Conservation (phyloP, 2,329 filamentous ascomycete genomes). For the Bipolaris cookei region DNA sequence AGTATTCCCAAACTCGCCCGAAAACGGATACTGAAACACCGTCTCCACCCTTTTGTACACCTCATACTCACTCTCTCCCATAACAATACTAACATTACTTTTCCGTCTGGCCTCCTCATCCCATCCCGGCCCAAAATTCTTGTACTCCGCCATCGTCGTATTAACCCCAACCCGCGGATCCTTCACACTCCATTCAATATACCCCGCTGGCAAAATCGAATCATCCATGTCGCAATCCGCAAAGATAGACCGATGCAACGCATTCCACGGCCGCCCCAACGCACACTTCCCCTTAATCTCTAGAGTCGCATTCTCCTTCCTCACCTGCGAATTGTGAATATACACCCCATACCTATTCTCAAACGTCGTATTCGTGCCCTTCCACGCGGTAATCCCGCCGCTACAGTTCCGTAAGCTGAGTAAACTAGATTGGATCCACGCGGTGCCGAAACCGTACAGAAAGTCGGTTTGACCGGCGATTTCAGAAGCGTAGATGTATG, state of each 20-base stretch:
- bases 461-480: slow-evolving; percentile 73
- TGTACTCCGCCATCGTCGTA: slow-evolving; percentile 66
- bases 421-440: slow-evolving; percentile 63
- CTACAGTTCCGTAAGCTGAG: slow-evolving; percentile 66
- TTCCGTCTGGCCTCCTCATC: slow-evolving; percentile 55
- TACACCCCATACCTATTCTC: slow-evolving; percentile 72
- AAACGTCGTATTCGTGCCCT: slow-evolving; percentile 70
- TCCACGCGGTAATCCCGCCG: slow-evolving; percentile 73
- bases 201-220: slow-evolving; percentile 61
- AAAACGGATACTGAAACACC: slow-evolving; percentile 45
- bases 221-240: slow-evolving; percentile 62
- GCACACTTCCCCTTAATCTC: slow-evolving; percentile 56
- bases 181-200: slow-evolving; percentile 59
- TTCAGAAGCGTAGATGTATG: slow-evolving; percentile 66
- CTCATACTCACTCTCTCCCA: slow-evolving; percentile 48
- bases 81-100: slow-evolving; percentile 55
- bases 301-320: slow-evolving; percentile 60
- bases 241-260: slow-evolving; percentile 63
- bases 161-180: slow-evolving; percentile 47
- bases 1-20: slow-evolving; percentile 54
- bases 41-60: slow-evolving; percentile 32
- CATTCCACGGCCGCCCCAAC: slow-evolving; percentile 69
- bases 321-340: slow-evolving; percentile 62
- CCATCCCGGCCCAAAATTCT: slow-evolving; percentile 60
- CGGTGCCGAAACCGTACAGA: slow-evolving; percentile 71